A percentile compares a stretch with the other conserved stretches of the same genome.
phyloP scores from a whole-genome alignment of 441 rosid genomes.

The Erodium chrysanthum region DNA sequence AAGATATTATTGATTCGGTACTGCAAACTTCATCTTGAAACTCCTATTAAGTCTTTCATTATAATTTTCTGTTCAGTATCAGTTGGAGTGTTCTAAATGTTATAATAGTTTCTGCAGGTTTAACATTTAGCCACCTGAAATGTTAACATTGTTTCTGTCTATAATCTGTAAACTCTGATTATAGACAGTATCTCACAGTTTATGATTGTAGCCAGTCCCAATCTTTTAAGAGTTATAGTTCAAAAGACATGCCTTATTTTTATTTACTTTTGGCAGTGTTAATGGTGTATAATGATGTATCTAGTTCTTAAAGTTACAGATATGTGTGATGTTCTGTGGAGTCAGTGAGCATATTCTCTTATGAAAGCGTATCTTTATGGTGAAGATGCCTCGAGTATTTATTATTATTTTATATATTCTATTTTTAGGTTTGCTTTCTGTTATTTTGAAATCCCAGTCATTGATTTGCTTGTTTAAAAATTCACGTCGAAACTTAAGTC shows the following conservation, averaged over 20 bases:
- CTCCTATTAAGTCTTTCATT: constrained; percentile 3
- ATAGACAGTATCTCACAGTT: neutral
- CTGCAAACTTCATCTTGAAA: constrained; percentile 11
- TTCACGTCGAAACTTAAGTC: neutral
- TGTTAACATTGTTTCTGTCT: neutral
- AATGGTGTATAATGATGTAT: constrained; percentile 6
- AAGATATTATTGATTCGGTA: constrained; percentile 92
- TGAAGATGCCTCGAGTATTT: neutral
- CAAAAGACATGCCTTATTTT: neutral
- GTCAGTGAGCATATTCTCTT: neutral
- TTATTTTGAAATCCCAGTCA: neutral
- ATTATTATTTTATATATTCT: neutral
- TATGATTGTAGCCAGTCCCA: neutral
- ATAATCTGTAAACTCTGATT: neutral
- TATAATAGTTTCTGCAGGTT: neutral
- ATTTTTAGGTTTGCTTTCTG: neutral
- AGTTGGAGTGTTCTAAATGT: neutral
- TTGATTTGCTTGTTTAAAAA: neutral
- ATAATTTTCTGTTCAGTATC: neutral
- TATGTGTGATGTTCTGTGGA: neutral
- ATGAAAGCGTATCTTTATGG: neutral
- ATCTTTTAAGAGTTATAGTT: neutral
- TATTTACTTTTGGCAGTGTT: neutral
- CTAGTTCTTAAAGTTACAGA: neutral
- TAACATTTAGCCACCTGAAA: neutral